Conservation (phyloP, 129 eudicot genomes). For the Tagetes erecta region DNA sequence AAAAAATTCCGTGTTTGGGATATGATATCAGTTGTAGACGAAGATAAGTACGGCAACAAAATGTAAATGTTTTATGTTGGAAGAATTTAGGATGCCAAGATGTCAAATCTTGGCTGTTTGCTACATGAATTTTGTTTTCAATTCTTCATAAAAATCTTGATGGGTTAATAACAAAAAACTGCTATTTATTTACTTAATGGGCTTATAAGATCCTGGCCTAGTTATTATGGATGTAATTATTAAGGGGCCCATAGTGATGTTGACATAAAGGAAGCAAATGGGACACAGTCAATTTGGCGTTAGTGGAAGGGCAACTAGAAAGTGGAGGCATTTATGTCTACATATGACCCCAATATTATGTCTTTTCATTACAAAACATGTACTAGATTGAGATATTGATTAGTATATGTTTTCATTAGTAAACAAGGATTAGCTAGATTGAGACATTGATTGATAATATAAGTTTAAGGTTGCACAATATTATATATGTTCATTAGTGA, state of each 20-base stretch:
- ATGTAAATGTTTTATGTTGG: too few relatives aligned
- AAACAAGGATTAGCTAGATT: not conserved
- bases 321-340: not conserved
- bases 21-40: too few relatives aligned
- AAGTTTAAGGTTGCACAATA: not conserved
- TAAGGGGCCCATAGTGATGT: not conserved
- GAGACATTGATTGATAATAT: not conserved
- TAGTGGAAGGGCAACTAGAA: not conserved
- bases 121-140: not conserved
- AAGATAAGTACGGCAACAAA: too few relatives aligned
- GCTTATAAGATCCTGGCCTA: not conserved
- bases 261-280: not conserved
- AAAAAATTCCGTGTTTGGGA: too few relatives aligned
- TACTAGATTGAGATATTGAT: not conserved
- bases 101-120: slow-evolving; percentile 19
- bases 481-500: not conserved
- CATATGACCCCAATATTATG: not conserved
- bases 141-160: slow-evolving; percentile 6
- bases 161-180: too few relatives aligned
- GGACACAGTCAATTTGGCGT: slow-evolving; percentile 7
- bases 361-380: not conserved
- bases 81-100: not conserved
- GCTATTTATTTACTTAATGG: not conserved
- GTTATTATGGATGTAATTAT: not conserved
- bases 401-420: not conserved